Percentiles rank a stretch among this genome's conserved stretches.
These are phyloP conservation scores for Theobroma cacao DNA, from an alignment of 345 rosid species.

Conservation along the genomic window DNA sequence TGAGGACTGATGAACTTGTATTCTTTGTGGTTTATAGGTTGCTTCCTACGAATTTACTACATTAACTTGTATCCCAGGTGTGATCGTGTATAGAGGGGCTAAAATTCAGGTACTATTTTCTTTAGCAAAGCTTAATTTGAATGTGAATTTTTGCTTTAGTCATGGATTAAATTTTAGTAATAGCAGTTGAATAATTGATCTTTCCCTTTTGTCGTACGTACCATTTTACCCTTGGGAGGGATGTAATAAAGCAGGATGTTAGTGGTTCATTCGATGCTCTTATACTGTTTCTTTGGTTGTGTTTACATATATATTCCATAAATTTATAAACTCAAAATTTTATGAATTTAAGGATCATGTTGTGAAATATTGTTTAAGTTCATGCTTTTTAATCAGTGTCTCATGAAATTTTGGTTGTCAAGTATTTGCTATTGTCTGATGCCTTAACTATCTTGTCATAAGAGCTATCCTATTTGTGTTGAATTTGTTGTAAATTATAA, in stretches of 20 bases:
- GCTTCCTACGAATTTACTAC: conserved; percentile 99
- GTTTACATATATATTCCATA: neutral
- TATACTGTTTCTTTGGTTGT: neutral
- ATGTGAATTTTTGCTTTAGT: neutral
- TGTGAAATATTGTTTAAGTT: neutral
- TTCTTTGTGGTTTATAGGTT: conserved; percentile 50
- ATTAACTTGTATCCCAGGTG: conserved; percentile 96
- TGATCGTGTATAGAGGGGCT: conserved; percentile 90
- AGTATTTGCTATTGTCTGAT: neutral
- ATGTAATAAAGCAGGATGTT: neutral
- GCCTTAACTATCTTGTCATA: neutral
- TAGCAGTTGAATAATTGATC: neutral
- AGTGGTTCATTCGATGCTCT: neutral
- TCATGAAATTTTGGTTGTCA: neutral
- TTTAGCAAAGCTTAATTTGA: neutral
- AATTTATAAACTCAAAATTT: neutral
- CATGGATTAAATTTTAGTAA: neutral
- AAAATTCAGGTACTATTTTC: conserved; percentile 73
- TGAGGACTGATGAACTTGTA: neutral
- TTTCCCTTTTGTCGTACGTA: neutral
- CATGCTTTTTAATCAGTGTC: neutral
- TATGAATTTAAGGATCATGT: neutral
- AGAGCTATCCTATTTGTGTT: neutral
- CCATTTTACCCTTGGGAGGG: neutral
- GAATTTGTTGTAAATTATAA: neutral